Base-by-base conservation (phyloP, 106 monocot species). In the Iris macrosiphon region DNA sequence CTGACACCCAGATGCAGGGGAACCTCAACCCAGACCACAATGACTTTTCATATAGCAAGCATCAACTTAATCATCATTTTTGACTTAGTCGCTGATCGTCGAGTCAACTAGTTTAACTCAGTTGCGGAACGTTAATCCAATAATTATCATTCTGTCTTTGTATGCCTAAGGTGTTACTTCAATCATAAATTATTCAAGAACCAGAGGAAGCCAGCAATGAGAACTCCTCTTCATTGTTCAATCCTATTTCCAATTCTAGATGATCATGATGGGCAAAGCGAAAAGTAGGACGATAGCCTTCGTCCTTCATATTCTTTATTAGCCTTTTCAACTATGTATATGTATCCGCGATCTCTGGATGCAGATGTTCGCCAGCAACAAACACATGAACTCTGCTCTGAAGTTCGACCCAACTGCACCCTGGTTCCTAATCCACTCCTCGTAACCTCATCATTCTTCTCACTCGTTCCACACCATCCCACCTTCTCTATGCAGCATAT, bases 391-490 rank as follows among this genome's bases (percentile, higher is more conserved):
- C 64, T 52, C 68, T 77, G 20, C 56, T 79, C 14, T 77, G 55
- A 13, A 89, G 46, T 56, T 83, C 84, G 31, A 89, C 22, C 89
- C 89, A 89, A 57, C 89, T 84, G 34, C 84, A 80, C 25, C 84
- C 83, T 45, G 89, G 80, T 8, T 84, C 77, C 51, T 89, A 84
- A 27, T 61, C 74, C 52, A 80, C 74, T 42, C 80, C 71, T 33
- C 61, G 62, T 1, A 64, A 29, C 56, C 52, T 80, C 83, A 89
- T 89, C 30, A 28, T 61, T 65, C 64, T 32, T 33, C 89, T 74
- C 28, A 83, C 70, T 12, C 71, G 33, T 27, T 89, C 79, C 17
- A 84, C 67, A 37, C 77, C 80, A 26, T 71, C 63, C 77, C 89
- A 72, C 48, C 60, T 70, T n/a, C 67, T 73, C 50, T 34, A 61